A percentile compares a stretch with the other conserved stretches of the same genome.
Evolutionary conservation across 169 alveolate genomes (phyloP).

Genomic region (Ichthyophthirius multifiliis): DNA sequence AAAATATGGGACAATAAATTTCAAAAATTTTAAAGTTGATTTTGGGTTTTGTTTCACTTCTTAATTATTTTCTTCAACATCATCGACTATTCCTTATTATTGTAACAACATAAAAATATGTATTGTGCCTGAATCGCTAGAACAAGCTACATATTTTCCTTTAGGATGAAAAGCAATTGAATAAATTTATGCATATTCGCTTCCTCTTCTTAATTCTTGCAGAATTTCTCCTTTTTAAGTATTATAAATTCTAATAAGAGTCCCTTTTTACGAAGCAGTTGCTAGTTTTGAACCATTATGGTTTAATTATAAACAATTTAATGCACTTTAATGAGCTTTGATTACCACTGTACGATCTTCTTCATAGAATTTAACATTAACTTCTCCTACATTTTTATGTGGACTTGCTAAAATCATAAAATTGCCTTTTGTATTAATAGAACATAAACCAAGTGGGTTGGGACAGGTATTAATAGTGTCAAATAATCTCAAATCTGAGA

Average conservation of each 20-base stretch:
- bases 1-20: constrained; percentile 57
- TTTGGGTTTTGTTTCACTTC: not conserved
- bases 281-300: constrained; percentile 88
- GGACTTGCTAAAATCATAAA: constrained; percentile 87
- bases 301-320: constrained; percentile 78
- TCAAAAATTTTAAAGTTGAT: constrained; percentile 18
- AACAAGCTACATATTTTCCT: constrained; percentile 78
- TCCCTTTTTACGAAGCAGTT: constrained; percentile 90
- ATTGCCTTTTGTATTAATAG: constrained; percentile 78
- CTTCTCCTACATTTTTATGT: constrained; percentile 80
- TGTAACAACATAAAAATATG: constrained; percentile 83
- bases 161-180: constrained; percentile 80
- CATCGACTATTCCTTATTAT: constrained; percentile 19
- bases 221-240: constrained; percentile 69
- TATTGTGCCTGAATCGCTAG: constrained; percentile 88
- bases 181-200: constrained; percentile 86
- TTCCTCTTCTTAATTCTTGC: constrained; percentile 90
- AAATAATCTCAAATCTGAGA: constrained; percentile 79
- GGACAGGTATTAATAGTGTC: constrained; percentile 86
- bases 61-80: constrained; percentile 26
- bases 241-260: constrained; percentile 83
- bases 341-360: constrained; percentile 56
- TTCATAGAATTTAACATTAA: constrained; percentile 70
- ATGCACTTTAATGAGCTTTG: constrained; percentile 81
- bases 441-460: constrained; percentile 87